Evolutionary conservation across 2,329 filamentous ascomycete species (phyloP).

Genomic region (Aspergillus brasiliensis): DNA sequence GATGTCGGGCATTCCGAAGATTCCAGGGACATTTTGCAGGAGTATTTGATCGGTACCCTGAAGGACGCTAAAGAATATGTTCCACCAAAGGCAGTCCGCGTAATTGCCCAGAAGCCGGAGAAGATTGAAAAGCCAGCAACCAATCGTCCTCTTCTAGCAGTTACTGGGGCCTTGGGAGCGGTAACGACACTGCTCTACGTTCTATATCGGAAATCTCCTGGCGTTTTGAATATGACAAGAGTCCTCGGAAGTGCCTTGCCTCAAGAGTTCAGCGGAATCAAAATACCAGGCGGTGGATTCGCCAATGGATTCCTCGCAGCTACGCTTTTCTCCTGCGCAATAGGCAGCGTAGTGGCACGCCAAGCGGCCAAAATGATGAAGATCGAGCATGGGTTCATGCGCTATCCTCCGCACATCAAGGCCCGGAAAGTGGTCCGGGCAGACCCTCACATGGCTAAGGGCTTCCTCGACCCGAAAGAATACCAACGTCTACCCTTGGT

Average conservation of each 20-base stretch:
- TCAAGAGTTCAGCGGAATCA: conserved; percentile 5
- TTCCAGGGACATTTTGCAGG: conserved; percentile 42
- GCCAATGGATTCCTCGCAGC: conserved; percentile 25
- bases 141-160: conserved; percentile 33
- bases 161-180: conserved; percentile 16
- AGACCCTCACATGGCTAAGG: conserved; percentile 45
- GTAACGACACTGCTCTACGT: conserved; percentile 42
- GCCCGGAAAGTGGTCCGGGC: conserved; percentile 40
- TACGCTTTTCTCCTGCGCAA: conserved; percentile 14
- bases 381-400: conserved; percentile 30
- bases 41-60: conserved; percentile 38
- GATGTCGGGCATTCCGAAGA: conserved; percentile 49
- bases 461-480: conserved; percentile 53
- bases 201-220: conserved; percentile 12
- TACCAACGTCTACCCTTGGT: conserved; percentile 53
- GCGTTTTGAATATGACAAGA: background rate
- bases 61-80: conserved; percentile 27
- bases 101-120: conserved; percentile 18
- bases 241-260: background rate
- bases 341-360: conserved; percentile 17
- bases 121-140: conserved; percentile 12
- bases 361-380: conserved; percentile 24
- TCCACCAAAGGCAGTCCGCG: conserved; percentile 23
- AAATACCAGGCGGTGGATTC: conserved; percentile 22
- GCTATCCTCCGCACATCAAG: conserved; percentile 44